Evolutionary conservation across 306 rosid genomes (phyloP).

Genomic region (Hippophae gyantsensis): DNA sequence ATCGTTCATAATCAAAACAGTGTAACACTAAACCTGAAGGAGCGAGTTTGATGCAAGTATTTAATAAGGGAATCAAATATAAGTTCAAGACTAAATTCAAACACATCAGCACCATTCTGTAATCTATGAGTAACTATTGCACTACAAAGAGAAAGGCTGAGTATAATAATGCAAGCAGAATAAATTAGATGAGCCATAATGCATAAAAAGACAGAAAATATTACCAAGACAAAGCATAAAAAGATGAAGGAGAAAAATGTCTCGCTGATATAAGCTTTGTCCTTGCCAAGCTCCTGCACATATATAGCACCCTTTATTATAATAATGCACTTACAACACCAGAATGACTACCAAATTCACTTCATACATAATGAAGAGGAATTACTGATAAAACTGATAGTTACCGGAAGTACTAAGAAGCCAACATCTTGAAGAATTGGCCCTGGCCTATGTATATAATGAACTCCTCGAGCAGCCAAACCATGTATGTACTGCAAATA

Average conservation of each 20-base stretch:
- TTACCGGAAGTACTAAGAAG: conserved; percentile 71
- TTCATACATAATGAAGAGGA: background rate
- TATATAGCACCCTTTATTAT: conserved; percentile 11
- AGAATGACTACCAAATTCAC: background rate
- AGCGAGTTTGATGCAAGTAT: no score
- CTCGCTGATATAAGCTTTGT: conserved; percentile 86
- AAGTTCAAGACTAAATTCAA: background rate
- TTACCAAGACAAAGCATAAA: conserved; percentile 74
- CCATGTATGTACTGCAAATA: conserved; percentile 79
- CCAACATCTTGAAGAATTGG: conserved; percentile 89
- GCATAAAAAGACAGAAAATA: conserved; percentile 9
- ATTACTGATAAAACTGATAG: conserved; percentile 13
- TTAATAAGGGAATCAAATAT: background rate
- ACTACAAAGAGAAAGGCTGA: background rate
- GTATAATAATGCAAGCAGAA: conserved; percentile 9
- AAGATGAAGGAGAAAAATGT: conserved; percentile 68
- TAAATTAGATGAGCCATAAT: background rate
- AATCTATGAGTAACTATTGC: background rate
- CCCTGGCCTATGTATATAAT: conserved; percentile 87
- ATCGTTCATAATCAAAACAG: no score
- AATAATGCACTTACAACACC: conserved; percentile 12
- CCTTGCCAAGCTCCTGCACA: conserved; percentile 78
- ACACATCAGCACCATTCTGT: background rate
- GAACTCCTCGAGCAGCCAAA: conserved; percentile 95
- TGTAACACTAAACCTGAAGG: no score